Evolutionary conservation across 2,329 filamentous ascomycete species (phyloP).

Genomic region (Metarhizium brunneum): DNA sequence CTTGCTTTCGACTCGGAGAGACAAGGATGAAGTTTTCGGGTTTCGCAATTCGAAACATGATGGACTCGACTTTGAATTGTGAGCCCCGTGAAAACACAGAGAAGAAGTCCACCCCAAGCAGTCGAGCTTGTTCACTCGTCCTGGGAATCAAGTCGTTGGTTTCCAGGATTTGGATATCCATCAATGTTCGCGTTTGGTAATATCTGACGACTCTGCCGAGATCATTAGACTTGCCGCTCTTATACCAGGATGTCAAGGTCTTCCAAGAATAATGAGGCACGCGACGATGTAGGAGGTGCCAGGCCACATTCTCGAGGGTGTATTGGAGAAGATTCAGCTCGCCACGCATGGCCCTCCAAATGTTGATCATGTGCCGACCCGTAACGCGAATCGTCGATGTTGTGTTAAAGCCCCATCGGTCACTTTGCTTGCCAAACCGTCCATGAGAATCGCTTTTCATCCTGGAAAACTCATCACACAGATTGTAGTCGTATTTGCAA

Average conservation of each 20-base stretch:
- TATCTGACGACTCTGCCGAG: constrained; percentile 69
- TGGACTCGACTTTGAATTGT: constrained; percentile 96
- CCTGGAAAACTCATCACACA: constrained; percentile 85
- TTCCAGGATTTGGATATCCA: constrained; percentile 87
- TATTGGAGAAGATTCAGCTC: constrained; percentile 90
- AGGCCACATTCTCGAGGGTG: constrained; percentile 91
- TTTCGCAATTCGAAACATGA: constrained; percentile 98
- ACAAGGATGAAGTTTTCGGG: constrained; percentile 88
- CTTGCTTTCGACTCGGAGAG: constrained; percentile 84
- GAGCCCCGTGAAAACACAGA: constrained; percentile 91
- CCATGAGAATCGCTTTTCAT: constrained; percentile 79
- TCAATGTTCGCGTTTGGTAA: constrained; percentile 62
- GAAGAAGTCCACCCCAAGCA: constrained; percentile 93
- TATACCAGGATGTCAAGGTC: constrained; percentile 76
- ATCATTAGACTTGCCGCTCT: constrained; percentile 56
- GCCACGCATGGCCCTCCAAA: constrained; percentile 93
- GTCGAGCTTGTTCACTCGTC: constrained; percentile 86
- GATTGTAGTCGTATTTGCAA: constrained; percentile 77
- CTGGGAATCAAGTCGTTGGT: constrained; percentile 79
- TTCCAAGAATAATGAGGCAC: constrained; percentile 80
- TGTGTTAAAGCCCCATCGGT: constrained; percentile 89
- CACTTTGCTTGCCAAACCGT: constrained; percentile 74
- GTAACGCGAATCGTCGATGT: constrained; percentile 90
- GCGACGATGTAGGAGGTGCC: constrained; percentile 77
- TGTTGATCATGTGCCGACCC: constrained; percentile 90